These are phyloP conservation scores for Paspalum notatum DNA, from an alignment of 176 grass and related monocot genomes.

Conservation along the genomic window DNA sequence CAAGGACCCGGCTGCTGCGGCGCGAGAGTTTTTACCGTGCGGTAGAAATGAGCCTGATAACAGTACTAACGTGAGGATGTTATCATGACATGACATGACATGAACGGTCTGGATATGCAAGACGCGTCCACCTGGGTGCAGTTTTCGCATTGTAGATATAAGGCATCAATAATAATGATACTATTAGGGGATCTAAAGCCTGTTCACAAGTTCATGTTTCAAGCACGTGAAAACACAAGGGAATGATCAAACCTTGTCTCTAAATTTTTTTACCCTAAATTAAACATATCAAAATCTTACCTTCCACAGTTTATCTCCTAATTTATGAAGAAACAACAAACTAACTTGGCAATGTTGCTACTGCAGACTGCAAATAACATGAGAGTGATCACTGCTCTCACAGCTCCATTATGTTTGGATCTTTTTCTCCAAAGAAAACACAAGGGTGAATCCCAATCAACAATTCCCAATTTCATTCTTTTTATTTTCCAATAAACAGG, in stretches of 20 bases:
- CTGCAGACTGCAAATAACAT: background rate
- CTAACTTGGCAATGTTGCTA: background rate
- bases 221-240: too few relatives aligned
- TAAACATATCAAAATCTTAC: constrained; percentile 7
- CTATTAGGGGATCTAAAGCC: too few relatives aligned
- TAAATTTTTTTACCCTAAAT: background rate
- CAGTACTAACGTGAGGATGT: too few relatives aligned
- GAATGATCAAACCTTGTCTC: background rate
- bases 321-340: background rate
- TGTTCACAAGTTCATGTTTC: too few relatives aligned
- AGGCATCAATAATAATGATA: too few relatives aligned
- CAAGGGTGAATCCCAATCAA: background rate
- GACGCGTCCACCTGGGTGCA: too few relatives aligned
- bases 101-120: too few relatives aligned
- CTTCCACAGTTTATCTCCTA: background rate
- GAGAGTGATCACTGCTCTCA: background rate
- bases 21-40: too few relatives aligned
- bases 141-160: too few relatives aligned
- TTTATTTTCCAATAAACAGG: background rate
- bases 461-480: background rate
- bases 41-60: too few relatives aligned
- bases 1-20: too few relatives aligned
- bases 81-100: too few relatives aligned
- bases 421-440: constrained; percentile 11
- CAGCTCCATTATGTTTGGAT: background rate